phyloP scores from a whole-genome alignment of 441 rosid species.

The Populus hybrid region DNA sequence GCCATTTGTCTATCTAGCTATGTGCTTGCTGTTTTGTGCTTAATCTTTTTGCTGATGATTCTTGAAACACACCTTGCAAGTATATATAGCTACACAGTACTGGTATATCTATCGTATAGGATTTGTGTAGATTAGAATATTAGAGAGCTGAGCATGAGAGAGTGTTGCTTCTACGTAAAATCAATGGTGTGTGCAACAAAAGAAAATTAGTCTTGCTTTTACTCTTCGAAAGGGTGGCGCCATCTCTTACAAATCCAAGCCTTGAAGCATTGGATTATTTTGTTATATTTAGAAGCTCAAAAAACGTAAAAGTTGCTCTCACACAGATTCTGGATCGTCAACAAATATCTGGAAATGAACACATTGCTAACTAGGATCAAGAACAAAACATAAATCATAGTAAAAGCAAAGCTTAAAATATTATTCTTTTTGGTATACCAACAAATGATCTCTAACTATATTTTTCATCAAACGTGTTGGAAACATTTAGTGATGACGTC shows the following conservation, averaged over 20 bases:
- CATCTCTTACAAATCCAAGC: constrained; percentile 5
- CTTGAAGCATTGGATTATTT: constrained; percentile 1
- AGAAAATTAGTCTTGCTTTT: constrained; percentile 27
- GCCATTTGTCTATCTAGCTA: constrained; percentile 4
- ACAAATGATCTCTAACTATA: background rate
- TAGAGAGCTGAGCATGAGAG: background rate
- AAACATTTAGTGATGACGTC: background rate
- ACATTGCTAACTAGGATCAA: too few relatives aligned
- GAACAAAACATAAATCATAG: too few relatives aligned
- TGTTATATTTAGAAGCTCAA: background rate
- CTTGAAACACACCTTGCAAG: background rate
- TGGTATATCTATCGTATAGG: too few relatives aligned
- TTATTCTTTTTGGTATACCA: background rate
- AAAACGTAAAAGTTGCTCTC: background rate
- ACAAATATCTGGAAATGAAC: too few relatives aligned
- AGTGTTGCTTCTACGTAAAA: constrained; percentile 45
- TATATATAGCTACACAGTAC: constrained; percentile 16
- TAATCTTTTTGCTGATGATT: background rate
- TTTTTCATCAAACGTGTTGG: constrained; percentile 9
- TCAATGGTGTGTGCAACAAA: constrained; percentile 7
- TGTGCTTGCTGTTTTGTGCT: background rate
- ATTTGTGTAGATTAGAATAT: too few relatives aligned
- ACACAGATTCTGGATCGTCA: background rate
- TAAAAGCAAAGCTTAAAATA: too few relatives aligned
- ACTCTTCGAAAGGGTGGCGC: constrained; percentile 23